Percentiles rank a stretch among this genome's conserved stretches.
Conservation (phyloP, 2,329 filamentous ascomycete genomes). For the Ophiostoma sp. region DNA sequence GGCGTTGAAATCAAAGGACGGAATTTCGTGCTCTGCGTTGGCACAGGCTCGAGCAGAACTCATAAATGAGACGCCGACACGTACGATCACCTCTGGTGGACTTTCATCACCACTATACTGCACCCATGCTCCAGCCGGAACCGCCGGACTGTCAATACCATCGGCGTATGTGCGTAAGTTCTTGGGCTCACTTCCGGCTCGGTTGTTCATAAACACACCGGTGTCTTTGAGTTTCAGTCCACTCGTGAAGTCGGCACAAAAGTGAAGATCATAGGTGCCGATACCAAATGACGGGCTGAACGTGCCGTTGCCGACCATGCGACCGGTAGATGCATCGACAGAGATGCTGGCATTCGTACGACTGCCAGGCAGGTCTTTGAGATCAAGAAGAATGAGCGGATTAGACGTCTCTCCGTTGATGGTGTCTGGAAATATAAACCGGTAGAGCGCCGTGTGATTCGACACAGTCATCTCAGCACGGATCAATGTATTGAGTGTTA, state of each 20-base stretch:
- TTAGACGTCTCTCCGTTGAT: neutral
- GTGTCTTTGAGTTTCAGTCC: slow-evolving; percentile 34
- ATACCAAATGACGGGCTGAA: slow-evolving; percentile 58
- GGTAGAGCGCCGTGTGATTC: slow-evolving; percentile 57
- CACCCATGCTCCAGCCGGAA: slow-evolving; percentile 48
- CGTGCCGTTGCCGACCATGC: slow-evolving; percentile 52
- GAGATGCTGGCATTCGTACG: slow-evolving; percentile 44
- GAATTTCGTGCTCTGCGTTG: slow-evolving; percentile 58
- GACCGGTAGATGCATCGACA: slow-evolving; percentile 46
- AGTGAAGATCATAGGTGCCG: slow-evolving; percentile 52
- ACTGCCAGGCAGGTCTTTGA: slow-evolving; percentile 54
- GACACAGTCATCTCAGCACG: slow-evolving; percentile 55
- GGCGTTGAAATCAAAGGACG: slow-evolving; percentile 39
- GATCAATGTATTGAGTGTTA: slow-evolving; percentile 50
- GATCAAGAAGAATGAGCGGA: slow-evolving; percentile 45
- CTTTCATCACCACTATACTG: slow-evolving; percentile 43
- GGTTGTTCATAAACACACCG: slow-evolving; percentile 39
- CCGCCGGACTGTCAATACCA: slow-evolving; percentile 33
- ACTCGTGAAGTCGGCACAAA: slow-evolving; percentile 55
- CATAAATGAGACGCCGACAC: slow-evolving; percentile 60
- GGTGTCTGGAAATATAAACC: slow-evolving; percentile 48
- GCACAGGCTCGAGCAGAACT: slow-evolving; percentile 55
- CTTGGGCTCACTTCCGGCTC: slow-evolving; percentile 37
- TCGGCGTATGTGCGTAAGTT: slow-evolving; percentile 28
- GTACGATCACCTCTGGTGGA: slow-evolving; percentile 42